Evolutionary conservation across 352 stramenopile species (phyloP), one percentile per base, ranked within the genome.

Genomic region (Pythium plurisporium): DNA sequence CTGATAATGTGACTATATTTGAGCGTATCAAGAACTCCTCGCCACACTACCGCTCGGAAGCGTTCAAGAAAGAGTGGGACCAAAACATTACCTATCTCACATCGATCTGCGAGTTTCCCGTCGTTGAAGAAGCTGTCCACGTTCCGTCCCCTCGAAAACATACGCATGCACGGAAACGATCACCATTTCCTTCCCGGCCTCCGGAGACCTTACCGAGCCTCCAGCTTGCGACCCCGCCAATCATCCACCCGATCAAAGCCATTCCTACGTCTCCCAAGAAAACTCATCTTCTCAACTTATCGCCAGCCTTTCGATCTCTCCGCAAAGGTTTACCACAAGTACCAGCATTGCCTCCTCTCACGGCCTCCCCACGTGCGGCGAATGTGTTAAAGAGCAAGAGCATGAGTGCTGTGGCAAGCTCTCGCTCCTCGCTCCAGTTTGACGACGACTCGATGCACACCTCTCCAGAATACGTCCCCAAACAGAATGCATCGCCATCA

Each of bases 21-120:
- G 69, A 81, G 12, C 70, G 79, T 12, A 86, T 90, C 55, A 74
- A 76, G 37, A 82, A 87, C 58, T 87, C 62, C 38, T 55, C 61
- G 2, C 66, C 79, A 2, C 76, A 89, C 56, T 92, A 92, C 46
- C 66, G 72, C 2, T 85, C 83, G 9, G 72, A 83, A 36, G 53
- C 76, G 10, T 49, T 92, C 14, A 64, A 61, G 20, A 74, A 70
- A 42, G 79, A 88, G 22, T 89, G 79, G 77, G 60, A 77, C 19
- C 81, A 87, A 48, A 90, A 87, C 60, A 49, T 85, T 19, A 76
- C 79, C 23, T 92, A 89, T 30, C 58, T 92, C 27, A 70, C 74
- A 19, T 86, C 82, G 9, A 90, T 90, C 43, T 86, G 72, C 44
- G 76, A 81, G 55, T 89, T 85, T 48, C 82, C 74, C 0, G 34